These are phyloP conservation scores for Penicillium parvum DNA, from an alignment of 495 filamentous ascomycete species.

Conservation along the genomic window DNA sequence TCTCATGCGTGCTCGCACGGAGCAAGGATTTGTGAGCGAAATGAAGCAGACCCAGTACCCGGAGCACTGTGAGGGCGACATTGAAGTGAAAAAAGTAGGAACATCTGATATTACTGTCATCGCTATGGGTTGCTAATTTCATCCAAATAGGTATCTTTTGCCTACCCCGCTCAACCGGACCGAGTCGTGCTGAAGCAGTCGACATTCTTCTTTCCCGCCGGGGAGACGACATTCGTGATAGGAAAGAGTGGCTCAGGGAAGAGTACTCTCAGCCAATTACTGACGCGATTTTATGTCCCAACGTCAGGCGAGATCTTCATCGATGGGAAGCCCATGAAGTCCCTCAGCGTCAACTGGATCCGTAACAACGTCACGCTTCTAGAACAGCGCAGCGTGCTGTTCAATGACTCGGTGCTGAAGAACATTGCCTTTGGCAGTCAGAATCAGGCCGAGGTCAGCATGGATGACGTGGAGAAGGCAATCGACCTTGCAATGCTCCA, in stretches of 20 bases:
- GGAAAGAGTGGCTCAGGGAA: conserved; percentile 91
- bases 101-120: neutral
- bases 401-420: conserved; percentile 72
- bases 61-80: conserved; percentile 54
- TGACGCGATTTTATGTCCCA: conserved; percentile 72
- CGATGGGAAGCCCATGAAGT: conserved; percentile 59
- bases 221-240: conserved; percentile 75
- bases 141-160: conserved; percentile 66
- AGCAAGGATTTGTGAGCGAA: conserved; percentile 22
- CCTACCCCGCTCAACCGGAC: conserved; percentile 72
- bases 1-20: conserved; percentile 28
- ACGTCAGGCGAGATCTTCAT: conserved; percentile 61
- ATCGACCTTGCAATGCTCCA: conserved; percentile 65
- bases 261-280: conserved; percentile 77
- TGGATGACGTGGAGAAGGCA: conserved; percentile 50
- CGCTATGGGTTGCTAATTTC: neutral
- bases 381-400: conserved; percentile 78
- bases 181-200: conserved; percentile 55
- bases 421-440: conserved; percentile 76
- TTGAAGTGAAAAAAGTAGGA: conserved; percentile 67
- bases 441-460: conserved; percentile 44
- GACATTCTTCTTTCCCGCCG: conserved; percentile 65
- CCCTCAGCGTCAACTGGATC: conserved; percentile 67
- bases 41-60: conserved; percentile 24
- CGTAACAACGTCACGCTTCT: conserved; percentile 75